These are phyloP conservation scores for Boletus albobrunnescens DNA, from an alignment of 1,284 basidiomycete genomes.

Conservation along the genomic window DNA sequence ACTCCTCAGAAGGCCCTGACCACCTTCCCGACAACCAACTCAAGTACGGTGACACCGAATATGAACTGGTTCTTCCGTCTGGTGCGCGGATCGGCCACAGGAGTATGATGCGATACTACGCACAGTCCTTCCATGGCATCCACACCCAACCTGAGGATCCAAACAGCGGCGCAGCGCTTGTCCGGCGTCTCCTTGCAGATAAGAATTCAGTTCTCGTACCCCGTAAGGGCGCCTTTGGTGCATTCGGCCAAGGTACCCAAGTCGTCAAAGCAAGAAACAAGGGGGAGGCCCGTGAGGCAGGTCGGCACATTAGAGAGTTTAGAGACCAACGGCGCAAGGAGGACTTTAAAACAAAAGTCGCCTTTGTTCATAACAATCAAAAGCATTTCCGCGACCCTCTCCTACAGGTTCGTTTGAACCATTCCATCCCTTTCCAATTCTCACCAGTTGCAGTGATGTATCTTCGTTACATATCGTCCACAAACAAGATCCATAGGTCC, in stretches of 20 bases:
- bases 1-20: slow-evolving; percentile 30
- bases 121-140: slow-evolving; percentile 65
- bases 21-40: slow-evolving; percentile 53
- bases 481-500: not conserved
- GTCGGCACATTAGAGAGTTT: slow-evolving; percentile 82
- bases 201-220: slow-evolving; percentile 83
- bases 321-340: slow-evolving; percentile 77
- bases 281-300: slow-evolving; percentile 92
- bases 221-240: slow-evolving; percentile 80
- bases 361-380: slow-evolving; percentile 78
- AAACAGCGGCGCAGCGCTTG: slow-evolving; percentile 67
- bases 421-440: not conserved
- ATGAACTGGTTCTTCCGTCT: slow-evolving; percentile 93
- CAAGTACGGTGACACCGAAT: slow-evolving; percentile 70
- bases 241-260: slow-evolving; percentile 74
- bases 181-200: slow-evolving; percentile 72
- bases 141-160: slow-evolving; percentile 50
- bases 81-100: slow-evolving; percentile 92
- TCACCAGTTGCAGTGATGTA: slow-evolving; percentile 20
- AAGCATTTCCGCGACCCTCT: slow-evolving; percentile 77
- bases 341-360: slow-evolving; percentile 82
- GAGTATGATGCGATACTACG: slow-evolving; percentile 82
- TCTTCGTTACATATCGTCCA: slow-evolving; percentile 8
- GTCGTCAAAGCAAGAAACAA: slow-evolving; percentile 89
- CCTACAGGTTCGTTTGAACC: slow-evolving; percentile 36